Percentiles rank a stretch among this genome's conserved stretches.
Conservation (phyloP, 345 rosid genomes). For the Stellera chamaejasme region DNA sequence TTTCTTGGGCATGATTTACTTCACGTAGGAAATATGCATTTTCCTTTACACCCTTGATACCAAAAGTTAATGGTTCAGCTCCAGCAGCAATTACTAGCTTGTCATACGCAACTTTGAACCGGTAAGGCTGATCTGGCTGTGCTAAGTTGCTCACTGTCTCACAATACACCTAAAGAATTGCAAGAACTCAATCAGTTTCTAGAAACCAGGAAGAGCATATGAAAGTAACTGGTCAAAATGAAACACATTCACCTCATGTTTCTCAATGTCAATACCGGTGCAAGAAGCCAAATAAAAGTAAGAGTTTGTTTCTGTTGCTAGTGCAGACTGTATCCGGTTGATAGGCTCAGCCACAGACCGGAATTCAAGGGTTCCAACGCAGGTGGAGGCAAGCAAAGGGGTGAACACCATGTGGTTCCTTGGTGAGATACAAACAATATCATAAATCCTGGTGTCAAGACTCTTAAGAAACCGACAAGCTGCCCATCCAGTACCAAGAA, state of each 20-base stretch:
- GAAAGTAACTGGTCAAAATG: not conserved
- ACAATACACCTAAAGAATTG: slow-evolving; percentile 55
- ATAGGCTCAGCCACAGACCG: slow-evolving; percentile 90
- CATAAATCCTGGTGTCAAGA: slow-evolving; percentile 42
- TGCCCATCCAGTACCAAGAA: slow-evolving; percentile 78
- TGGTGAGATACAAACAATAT: slow-evolving; percentile 65
- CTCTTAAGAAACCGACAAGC: slow-evolving; percentile 76
- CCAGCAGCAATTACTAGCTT: slow-evolving; percentile 85
- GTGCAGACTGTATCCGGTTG: slow-evolving; percentile 66
- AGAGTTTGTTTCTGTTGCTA: slow-evolving; percentile 64
- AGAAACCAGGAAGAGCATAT: not conserved
- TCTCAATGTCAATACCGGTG: slow-evolving; percentile 48
- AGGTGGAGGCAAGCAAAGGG: slow-evolving; percentile 72
- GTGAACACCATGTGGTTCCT: slow-evolving; percentile 88
- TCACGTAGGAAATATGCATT: slow-evolving; percentile 87
- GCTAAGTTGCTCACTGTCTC: slow-evolving; percentile 51
- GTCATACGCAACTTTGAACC: slow-evolving; percentile 83
- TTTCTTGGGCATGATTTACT: slow-evolving; percentile 91
- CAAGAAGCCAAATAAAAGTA: slow-evolving; percentile 86
- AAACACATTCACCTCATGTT: slow-evolving; percentile 51
- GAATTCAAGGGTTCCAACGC: slow-evolving; percentile 82
- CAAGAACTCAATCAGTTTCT: not conserved
- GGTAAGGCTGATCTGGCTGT: slow-evolving; percentile 50
- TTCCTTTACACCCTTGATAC: slow-evolving; percentile 80
- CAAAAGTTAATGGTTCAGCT: slow-evolving; percentile 89